Evolutionary conservation across 1,284 basidiomycete species (phyloP).

Genomic region (Leccinum subspadiceum): DNA sequence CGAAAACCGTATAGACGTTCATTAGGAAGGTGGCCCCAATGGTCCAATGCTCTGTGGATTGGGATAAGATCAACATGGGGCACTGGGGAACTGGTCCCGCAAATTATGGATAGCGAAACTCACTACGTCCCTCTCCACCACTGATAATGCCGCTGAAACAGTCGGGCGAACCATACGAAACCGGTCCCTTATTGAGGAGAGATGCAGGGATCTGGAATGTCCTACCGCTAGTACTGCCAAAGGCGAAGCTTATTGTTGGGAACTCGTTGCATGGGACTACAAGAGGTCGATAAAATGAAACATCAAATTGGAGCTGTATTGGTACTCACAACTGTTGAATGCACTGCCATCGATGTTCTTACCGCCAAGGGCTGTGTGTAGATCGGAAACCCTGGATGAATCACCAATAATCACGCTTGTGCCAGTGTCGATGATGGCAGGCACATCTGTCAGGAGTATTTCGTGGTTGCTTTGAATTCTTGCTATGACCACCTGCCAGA

Average conservation of each 20-base stretch:
- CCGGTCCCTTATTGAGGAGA: not conserved
- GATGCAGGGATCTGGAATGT: not conserved
- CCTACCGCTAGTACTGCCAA: not conserved
- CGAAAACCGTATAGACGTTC: not conserved
- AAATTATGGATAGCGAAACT: not conserved
- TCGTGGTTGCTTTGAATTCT: no score
- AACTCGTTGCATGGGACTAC: not conserved
- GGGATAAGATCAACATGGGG: not conserved
- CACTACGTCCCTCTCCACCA: not conserved
- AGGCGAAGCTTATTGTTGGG: not conserved
- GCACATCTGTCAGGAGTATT: no score
- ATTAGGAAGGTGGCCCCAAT: not conserved
- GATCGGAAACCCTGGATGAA: no score
- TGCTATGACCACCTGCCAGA: no score
- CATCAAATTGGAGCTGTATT: not conserved
- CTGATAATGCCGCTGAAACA: not conserved
- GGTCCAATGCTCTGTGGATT: not conserved
- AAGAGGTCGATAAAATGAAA: not conserved
- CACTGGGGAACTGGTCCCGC: not conserved
- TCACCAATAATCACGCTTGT: no score
- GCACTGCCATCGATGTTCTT: no score
- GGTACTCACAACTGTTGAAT: not conserved
- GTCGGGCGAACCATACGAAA: not conserved
- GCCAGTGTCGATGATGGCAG: not conserved
- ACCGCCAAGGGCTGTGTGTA: no score